These are phyloP conservation scores for Candida wancherniae DNA, from an alignment of 805 yeast genomes.

Conservation along the genomic window DNA sequence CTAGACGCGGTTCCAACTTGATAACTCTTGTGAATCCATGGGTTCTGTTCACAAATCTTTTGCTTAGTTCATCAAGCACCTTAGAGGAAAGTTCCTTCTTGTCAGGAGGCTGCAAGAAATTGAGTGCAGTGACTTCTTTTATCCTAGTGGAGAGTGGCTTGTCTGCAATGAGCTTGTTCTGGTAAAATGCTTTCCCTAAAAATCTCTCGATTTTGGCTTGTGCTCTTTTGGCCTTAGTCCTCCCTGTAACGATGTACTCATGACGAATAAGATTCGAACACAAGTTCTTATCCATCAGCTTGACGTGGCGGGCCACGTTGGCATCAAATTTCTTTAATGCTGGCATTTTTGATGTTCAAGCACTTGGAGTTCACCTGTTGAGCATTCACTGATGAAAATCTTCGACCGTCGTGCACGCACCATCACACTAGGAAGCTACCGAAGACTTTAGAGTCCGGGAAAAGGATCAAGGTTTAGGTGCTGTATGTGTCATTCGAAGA, in stretches of 20 bases:
- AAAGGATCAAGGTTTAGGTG: too few species aligned
- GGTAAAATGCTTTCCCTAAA: slow-evolving; percentile 27
- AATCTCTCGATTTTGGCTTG: slow-evolving; percentile 38
- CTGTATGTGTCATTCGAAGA: too few species aligned
- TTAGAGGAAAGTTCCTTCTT: slow-evolving; percentile 40
- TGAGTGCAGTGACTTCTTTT: slow-evolving; percentile 16
- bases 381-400: too few species aligned
- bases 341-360: slow-evolving; percentile 26
- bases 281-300: slow-evolving; percentile 42
- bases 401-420: too few species aligned
- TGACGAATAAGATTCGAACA: slow-evolving; percentile 41
- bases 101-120: slow-evolving; percentile 26
- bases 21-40: slow-evolving; percentile 87
- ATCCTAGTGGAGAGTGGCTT: slow-evolving; percentile 15
- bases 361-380: neutral
- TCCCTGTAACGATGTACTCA: slow-evolving; percentile 40
- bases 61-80: slow-evolving; percentile 57
- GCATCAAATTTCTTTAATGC: slow-evolving; percentile 39
- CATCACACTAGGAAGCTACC: too few species aligned
- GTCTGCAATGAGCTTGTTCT: slow-evolving; percentile 18
- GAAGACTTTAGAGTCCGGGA: too few species aligned
- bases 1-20: slow-evolving; percentile 76
- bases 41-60: slow-evolving; percentile 56
- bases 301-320: slow-evolving; percentile 39
- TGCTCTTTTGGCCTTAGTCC: slow-evolving; percentile 42